Evolutionary conservation across 257 asterid genomes (phyloP), one percentile per base, ranked within the genome.

Genomic region (Jasminum sambac): DNA sequence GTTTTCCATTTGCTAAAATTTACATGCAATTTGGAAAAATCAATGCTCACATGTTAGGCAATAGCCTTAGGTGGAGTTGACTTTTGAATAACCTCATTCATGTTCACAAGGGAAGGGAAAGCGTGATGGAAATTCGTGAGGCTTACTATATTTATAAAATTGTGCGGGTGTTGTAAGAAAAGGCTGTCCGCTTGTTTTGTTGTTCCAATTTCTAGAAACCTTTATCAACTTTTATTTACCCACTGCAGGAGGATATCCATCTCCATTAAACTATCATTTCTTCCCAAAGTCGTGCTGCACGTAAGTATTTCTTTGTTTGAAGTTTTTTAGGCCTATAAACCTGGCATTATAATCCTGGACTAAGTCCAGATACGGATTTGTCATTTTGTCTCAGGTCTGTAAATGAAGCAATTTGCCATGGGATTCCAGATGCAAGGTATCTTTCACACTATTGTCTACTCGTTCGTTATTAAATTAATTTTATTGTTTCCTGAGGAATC

Each of bases 201-300:
- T 58, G 61, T 66, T 72, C 8, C 23, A 40, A 40, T 55, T 25
- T 62, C 62, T 73, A 62, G n/a, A 64, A 57, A 68, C 24, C 57
- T 43, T 17, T 25, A 14, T 63, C 62, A 55, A 55, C 62, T 73
- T 71, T 61, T 8, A 63, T 41, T 69, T 68, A 46, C 44, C 69
- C 64, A 6, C 58, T 74, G 78, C 88, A 95, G 99, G 99, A 75
- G 99, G 95, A 85, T 95, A 95, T 80, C 99, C 99, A 78, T 95
- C 99, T 65, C 97, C 99, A 3, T 66, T 95, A 46, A 91, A 91
- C 80, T 95, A 95, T 78, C 84, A 90, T 84, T 91, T 91, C 78
- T 95, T 95, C 79, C 99, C 98, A 0, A 95, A 91, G 84, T 95
- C 99, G 73, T 91, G 98, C 90, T 95, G 99, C 99, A 95, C 98